Percentiles rank a stretch among this genome's conserved stretches.
Conservation (phyloP, 1,284 basidiomycete species). For the Leccinum variabile region DNA sequence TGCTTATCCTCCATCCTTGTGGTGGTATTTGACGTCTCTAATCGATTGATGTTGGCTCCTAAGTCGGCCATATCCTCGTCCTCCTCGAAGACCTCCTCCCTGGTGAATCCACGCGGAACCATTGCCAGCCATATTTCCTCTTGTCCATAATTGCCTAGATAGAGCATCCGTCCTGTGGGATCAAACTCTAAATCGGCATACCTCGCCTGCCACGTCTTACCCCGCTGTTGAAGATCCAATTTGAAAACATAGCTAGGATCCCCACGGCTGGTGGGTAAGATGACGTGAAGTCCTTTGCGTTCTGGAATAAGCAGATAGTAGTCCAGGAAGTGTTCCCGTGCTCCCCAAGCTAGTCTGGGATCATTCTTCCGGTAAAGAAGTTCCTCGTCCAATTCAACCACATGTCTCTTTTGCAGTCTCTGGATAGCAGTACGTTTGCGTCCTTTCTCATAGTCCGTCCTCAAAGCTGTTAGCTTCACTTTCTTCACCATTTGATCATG, state of each 20-base stretch:
- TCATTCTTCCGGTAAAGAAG: not conserved
- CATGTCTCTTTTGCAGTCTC: not conserved
- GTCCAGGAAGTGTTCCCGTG: slow-evolving; percentile 1
- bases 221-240: not conserved
- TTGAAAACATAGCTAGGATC: slow-evolving; percentile 6
- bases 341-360: not conserved
- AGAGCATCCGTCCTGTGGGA: slow-evolving; percentile 3
- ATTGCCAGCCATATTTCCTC: slow-evolving; percentile 9
- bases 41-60: not conserved
- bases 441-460: not conserved
- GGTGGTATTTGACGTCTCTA: not conserved
- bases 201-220: slow-evolving; percentile 2
- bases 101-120: not conserved
- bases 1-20: not conserved
- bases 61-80: not conserved
- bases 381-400: not conserved
- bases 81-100: not conserved
- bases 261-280: not conserved
- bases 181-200: slow-evolving; percentile 5
- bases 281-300: not conserved
- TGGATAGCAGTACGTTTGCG: not conserved
- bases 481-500: not conserved
- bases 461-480: not conserved
- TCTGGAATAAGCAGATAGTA: not conserved
- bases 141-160: not conserved